Evolutionary conservation across 225 moss, liverwort and hornwort species (phyloP), one percentile per base, ranked within the genome.

Genomic region (Ulota crispa): DNA sequence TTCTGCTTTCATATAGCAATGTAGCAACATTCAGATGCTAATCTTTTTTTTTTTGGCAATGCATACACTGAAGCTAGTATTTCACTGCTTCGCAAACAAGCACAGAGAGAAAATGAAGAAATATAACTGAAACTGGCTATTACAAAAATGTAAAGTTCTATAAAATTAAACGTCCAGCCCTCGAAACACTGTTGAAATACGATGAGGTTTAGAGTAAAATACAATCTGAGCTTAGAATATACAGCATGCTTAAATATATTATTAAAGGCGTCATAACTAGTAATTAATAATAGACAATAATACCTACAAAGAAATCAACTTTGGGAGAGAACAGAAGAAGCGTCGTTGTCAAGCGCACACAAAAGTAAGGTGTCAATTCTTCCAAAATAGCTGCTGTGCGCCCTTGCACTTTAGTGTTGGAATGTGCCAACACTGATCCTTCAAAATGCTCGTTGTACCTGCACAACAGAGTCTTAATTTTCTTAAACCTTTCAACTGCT

Each of bases 361-460:
- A 90, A 83, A 99, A 94, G 65, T 92, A 93, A 0, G 99, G 99
- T 30, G 89, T 78, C 41, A 96, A 83, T 52, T 92, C 96, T 79
- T 92, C 87, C 70, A 99, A 85, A 72, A 99, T 94, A 62, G 82
- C 77, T 52, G 89, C 94, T 32, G 89, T 90, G 28, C 60, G 87
- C 13, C 92, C 94, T 45, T 90, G 80, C 24, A 96, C 89, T 68
- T 84, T 91, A 56, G 91, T 88, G 36, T 89, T 80, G 67, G 90
- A 81, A 86, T 96, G 87, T 2, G 92, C 94, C 82, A 99, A 82
- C 56, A 99, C 82, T 42, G 96, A 92, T 50, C 98, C 98, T 75
- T 94, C 96, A 78, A 95, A 99, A 80, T 94, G 88, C 64, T 94
- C 94, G 56, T 86, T 99, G 69, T 87, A 94, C 84, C 98, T 99